Percentiles rank a stretch among this genome's conserved stretches.
phyloP scores from a whole-genome alignment of 108 stramenopile species.

The Nannochloropsis salina region DNA sequence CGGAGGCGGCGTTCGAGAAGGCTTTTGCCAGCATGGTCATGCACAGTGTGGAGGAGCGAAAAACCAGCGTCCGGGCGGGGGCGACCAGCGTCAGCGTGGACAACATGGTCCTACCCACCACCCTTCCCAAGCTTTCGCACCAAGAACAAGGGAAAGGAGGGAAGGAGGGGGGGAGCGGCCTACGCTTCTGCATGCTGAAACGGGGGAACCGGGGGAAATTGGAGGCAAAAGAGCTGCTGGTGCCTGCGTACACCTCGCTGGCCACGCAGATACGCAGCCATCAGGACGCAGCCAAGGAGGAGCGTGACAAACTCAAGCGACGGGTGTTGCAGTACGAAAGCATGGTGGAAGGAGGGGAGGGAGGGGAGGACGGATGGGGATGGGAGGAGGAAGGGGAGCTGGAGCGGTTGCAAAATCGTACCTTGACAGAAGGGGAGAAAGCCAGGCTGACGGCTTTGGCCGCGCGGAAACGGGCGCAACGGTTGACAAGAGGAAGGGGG shows the following conservation, averaged over 20 bases:
- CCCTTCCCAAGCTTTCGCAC: conserved; percentile 61
- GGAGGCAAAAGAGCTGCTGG: conserved; percentile 72
- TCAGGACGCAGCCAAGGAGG: conserved; percentile 36
- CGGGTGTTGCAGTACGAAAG: conserved; percentile 28
- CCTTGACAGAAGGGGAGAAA: not conserved
- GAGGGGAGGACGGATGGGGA: not conserved
- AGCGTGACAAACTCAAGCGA: conserved; percentile 40
- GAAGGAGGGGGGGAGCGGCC: conserved; percentile 58
- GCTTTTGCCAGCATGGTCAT: conserved; percentile 71
- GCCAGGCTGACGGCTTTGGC: not conserved
- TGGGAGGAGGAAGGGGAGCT: not conserved
- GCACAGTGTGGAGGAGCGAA: conserved; percentile 77
- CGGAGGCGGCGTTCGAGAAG: conserved; percentile 78
- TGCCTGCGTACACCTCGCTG: conserved; percentile 64
- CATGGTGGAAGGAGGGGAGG: not conserved
- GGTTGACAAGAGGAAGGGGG: conserved; percentile 2
- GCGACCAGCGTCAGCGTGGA: conserved; percentile 62
- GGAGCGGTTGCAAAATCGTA: not conserved
- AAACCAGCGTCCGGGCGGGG: conserved; percentile 59
- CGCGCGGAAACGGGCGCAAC: not conserved
- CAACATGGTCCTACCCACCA: conserved; percentile 65
- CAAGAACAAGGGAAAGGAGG: conserved; percentile 29
- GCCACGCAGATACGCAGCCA: conserved; percentile 30
- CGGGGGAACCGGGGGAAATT: conserved; percentile 81
- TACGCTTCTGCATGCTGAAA: conserved; percentile 77